Base-by-base conservation (phyloP, 1,284 basidiomycete genomes). In the Ganoderma lingzhi region DNA sequence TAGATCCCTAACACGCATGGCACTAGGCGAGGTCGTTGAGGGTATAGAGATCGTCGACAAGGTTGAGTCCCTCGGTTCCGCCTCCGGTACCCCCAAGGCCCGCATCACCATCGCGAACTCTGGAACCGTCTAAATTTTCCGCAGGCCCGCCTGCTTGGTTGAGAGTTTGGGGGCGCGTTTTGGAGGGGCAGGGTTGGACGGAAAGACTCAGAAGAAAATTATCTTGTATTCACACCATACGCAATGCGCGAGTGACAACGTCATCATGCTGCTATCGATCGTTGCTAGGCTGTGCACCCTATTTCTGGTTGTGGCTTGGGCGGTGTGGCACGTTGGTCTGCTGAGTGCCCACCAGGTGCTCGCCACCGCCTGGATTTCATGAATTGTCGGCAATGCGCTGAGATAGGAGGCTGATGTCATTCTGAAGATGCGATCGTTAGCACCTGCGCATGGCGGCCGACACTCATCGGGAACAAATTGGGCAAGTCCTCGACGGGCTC, bases 21-120 rank as follows among this genome's bases (percentile, higher is more conserved):
- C 66, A 73, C 10, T 68, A 87, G 88, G 88, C 67, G 89, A 92
- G 79, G 90, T 92, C 73, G 80, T 91, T 48, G 83, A 89, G 68
- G 90, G 90, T 70, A 75, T 87, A 69, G 87, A 89, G 12, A 55
- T 95, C 67, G 92, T 96, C 68, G 84, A 87, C 78, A 73, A 76
- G 62, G 86, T 96, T 76, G 94, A 96, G 84, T 65, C 65, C 4
- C 59, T 83, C 4, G 93, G 93, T 17, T 83, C 86, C 37, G 76
- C 76, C 10, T 84, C 80, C 60, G 90, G 89, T 64, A 84, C 80
- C 53, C 82, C 88, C 8, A 81, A 80, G 68, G 79, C 78, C 53
- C 80, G 75, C 35, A 82, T 95, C 74, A 78, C 70, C 55, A 92
- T 95, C 71, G 77, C 81, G 17, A 74, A 82, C 14, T 87, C 82